Base-by-base conservation (phyloP, 2,329 filamentous ascomycete genomes). In the Verticillium nubilum region DNA sequence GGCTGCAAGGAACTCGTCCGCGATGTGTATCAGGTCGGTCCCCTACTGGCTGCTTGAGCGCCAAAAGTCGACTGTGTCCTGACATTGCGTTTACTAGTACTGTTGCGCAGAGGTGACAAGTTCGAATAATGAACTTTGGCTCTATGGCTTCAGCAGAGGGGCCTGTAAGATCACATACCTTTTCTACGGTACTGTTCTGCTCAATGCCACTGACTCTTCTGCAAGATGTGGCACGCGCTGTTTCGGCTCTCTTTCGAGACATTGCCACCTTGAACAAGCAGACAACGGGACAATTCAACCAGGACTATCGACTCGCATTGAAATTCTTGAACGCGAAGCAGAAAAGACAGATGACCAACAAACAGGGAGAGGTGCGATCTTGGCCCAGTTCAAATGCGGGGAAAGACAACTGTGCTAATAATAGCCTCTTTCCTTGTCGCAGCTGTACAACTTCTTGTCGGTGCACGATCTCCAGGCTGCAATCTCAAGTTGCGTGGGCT, bases 111-210 rank as follows among this genome's bases (percentile, higher is more conserved):
- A 60, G 25, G 57, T 62, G 15, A 55, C 15, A 26, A 59, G 56
- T 35, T 58, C 63, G 56, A 13, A 68, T 57, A 73, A 76, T 60
- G 74, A 78, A 59, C 60, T 77, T 1, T 77, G 72, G 66, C 61
- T 78, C 7, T 77, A 72, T 47, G 75, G 74, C 10, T 74, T 74
- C 61, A 73, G 73, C 31, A 69, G 73, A 52, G 75, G 75, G 17
- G 74, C 74, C 1, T 77, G 65, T 64, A 58, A 31, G 60, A 47
- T 23, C 5, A 0, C 0, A 23, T 23, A 7, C 17, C 17, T 23
- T 2, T 25, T 27, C 10, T 19, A 26, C 17, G 0, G 7, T 9
- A 23, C 42, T 7, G 19, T 12, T 25, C 5, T 12, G 19, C 42
- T 7, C 7, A 7, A 9, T 31, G 29, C 13, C 29, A 25, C 12